phyloP scores from a whole-genome alignment of 495 filamentous ascomycete genomes.

The Oleoguttula mirabilis region DNA sequence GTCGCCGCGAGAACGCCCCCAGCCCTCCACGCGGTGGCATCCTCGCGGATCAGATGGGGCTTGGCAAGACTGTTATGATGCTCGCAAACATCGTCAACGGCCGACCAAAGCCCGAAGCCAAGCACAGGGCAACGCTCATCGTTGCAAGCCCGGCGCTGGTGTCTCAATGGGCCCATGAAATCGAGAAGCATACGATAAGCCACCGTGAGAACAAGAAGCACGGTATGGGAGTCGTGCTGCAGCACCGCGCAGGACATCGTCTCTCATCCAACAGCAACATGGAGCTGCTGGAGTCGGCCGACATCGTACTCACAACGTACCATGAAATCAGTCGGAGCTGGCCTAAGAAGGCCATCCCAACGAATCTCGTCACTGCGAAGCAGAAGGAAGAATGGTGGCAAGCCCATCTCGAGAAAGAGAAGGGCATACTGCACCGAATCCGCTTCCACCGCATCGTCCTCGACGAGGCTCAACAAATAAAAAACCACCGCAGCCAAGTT shows the following conservation, averaged over 20 bases:
- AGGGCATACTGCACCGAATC: conserved; percentile 38
- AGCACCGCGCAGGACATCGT: conserved; percentile 9
- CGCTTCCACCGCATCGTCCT: conserved; percentile 45
- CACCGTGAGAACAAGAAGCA: conserved; percentile 6
- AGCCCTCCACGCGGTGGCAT: conserved; percentile 41
- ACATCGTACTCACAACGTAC: conserved; percentile 41
- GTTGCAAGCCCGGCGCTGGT: conserved; percentile 36
- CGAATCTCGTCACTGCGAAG: conserved; percentile 18
- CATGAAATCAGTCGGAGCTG: conserved; percentile 40
- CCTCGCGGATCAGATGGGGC: conserved; percentile 49
- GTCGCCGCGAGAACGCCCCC: conserved; percentile 37
- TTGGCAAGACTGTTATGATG: conserved; percentile 45
- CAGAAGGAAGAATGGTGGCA: conserved; percentile 32
- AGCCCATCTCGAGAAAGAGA: conserved; percentile 24
- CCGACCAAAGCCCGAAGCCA: conserved; percentile 14
- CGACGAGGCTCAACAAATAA: conserved; percentile 53
- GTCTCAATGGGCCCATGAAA: conserved; percentile 36
- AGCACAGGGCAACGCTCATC: conserved; percentile 37
- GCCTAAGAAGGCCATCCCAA: conserved; percentile 29
- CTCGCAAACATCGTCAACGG: conserved; percentile 34
- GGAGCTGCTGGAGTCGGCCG: conserved; percentile 14
- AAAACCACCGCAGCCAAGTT: conserved; percentile 40
- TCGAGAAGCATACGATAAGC: conserved; percentile 26
- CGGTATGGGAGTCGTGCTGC: conserved; percentile 11
- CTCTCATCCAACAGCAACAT: conserved; percentile 16